Percentiles rank a stretch among this genome's conserved stretches.
Conservation (phyloP, 805 yeast genomes). For the Ogataea paradorogensis region DNA sequence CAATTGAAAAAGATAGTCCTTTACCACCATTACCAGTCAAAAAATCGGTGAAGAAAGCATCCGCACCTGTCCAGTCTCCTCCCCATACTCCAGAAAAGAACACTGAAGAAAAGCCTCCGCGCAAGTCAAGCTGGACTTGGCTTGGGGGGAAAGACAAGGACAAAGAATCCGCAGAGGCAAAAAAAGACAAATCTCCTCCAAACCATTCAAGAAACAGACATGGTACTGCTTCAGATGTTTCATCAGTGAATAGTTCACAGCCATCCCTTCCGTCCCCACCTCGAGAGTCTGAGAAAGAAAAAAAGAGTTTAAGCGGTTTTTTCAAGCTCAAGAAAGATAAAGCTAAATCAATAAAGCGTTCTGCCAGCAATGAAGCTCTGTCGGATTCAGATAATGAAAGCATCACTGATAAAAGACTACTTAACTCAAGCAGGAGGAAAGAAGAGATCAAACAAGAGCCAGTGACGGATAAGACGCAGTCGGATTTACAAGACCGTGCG, state of each 20-base stretch:
- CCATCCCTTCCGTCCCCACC: slow-evolving; percentile 14
- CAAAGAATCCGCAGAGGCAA: slow-evolving; percentile 4
- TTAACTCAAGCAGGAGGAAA: slow-evolving; percentile 6
- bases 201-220: slow-evolving; percentile 30
- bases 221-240: slow-evolving; percentile 23
- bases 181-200: slow-evolving; percentile 18
- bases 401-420: slow-evolving; percentile 20
- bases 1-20: slow-evolving; percentile 14
- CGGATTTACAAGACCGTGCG: background rate
- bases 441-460: slow-evolving; percentile 4
- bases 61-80: slow-evolving; percentile 4
- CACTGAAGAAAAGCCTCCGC: slow-evolving; percentile 5
- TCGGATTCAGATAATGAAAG: slow-evolving; percentile 25
- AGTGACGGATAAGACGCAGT: background rate
- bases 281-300: slow-evolving; percentile 12
- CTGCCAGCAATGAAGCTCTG: slow-evolving; percentile 11
- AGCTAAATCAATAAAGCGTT: slow-evolving; percentile 11
- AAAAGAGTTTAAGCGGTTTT: slow-evolving; percentile 24
- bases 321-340: slow-evolving; percentile 29
- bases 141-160: slow-evolving; percentile 15
- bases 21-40: slow-evolving; percentile 17
- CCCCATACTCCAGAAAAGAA: slow-evolving; percentile 12
- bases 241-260: slow-evolving; percentile 1
- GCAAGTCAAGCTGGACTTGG: slow-evolving; percentile 20
- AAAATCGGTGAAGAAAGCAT: background rate